A percentile compares a stretch with the other conserved stretches of the same genome.
phyloP scores from a whole-genome alignment of 1,139 yeast species.

The Ogataea hybrid region DNA sequence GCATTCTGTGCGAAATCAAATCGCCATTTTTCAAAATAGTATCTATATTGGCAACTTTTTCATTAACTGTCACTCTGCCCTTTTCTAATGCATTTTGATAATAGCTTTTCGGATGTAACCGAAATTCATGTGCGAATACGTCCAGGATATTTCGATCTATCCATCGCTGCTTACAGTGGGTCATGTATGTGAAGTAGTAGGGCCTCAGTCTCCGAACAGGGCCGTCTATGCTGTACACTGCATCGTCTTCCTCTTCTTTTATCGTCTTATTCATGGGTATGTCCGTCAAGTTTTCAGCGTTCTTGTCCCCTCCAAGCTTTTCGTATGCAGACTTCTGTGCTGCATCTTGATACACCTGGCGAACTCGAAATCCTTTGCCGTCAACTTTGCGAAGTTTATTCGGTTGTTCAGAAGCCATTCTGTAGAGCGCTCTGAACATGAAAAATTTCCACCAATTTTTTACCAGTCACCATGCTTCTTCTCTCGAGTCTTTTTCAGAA shows the following conservation, averaged over 20 bases:
- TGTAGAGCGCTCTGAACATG: slow-evolving; percentile 4
- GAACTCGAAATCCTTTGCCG: slow-evolving; percentile 47
- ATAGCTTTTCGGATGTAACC: slow-evolving; percentile 72
- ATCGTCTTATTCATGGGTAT: slow-evolving; percentile 43
- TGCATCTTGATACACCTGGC: slow-evolving; percentile 47
- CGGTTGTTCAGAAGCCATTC: slow-evolving; percentile 11
- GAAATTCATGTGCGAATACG: slow-evolving; percentile 77
- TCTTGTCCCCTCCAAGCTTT: slow-evolving; percentile 38
- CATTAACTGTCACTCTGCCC: slow-evolving; percentile 76
- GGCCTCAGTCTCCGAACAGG: slow-evolving; percentile 74
- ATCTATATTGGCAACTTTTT: slow-evolving; percentile 59
- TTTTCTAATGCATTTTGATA: slow-evolving; percentile 64
- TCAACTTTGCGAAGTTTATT: slow-evolving; percentile 31
- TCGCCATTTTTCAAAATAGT: slow-evolving; percentile 80
- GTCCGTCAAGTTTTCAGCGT: slow-evolving; percentile 29
- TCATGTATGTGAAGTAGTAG: slow-evolving; percentile 82
- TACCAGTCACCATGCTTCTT: slow-evolving; percentile 11
- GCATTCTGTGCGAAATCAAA: slow-evolving; percentile 75
- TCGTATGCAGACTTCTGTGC: slow-evolving; percentile 40
- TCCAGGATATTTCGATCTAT: slow-evolving; percentile 75
- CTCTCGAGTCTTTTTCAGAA: slow-evolving; percentile 16
- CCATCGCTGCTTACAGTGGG: slow-evolving; percentile 93
- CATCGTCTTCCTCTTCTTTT: slow-evolving; percentile 53
- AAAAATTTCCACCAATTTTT: slow-evolving; percentile 2
- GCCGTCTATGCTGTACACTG: slow-evolving; percentile 52